These are phyloP conservation scores for Reutealis trisperma DNA, from an alignment of 345 rosid species.

Conservation along the genomic window DNA sequence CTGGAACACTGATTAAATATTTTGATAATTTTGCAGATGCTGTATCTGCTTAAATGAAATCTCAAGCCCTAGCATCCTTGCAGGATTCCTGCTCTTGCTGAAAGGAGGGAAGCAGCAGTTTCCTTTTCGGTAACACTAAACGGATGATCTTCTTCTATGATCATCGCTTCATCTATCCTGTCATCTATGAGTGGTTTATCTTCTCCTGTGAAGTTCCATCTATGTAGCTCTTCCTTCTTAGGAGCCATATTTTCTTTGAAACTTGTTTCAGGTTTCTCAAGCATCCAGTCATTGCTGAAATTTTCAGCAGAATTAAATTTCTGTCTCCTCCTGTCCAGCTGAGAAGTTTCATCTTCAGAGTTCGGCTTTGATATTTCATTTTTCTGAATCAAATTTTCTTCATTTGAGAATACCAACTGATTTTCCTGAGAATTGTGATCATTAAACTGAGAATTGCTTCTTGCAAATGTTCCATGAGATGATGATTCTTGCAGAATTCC, in stretches of 20 bases:
- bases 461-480: constrained; percentile 33
- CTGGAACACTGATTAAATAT: neutral
- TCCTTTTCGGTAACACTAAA: constrained; percentile 37
- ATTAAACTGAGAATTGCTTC: constrained; percentile 54
- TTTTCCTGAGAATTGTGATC: constrained; percentile 42
- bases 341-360: constrained; percentile 5
- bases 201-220: constrained; percentile 37
- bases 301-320: constrained; percentile 12
- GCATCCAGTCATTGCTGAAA: constrained; percentile 6
- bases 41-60: neutral
- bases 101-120: constrained; percentile 37
- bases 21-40: constrained; percentile 1
- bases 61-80: constrained; percentile 30
- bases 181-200: constrained; percentile 43
- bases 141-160: constrained; percentile 49
- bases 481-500: constrained; percentile 45
- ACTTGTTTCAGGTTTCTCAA: constrained; percentile 29
- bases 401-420: constrained; percentile 13
- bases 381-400: constrained; percentile 15
- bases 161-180: constrained; percentile 20
- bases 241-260: constrained; percentile 46
- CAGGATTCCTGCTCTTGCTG: constrained; percentile 33
- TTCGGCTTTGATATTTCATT: constrained; percentile 13
- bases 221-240: constrained; percentile 29
- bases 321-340: neutral